Evolutionary conservation across 2,329 filamentous ascomycete genomes (phyloP), one percentile per base, ranked within the genome.

Genomic region (Fusarium proliferatum): DNA sequence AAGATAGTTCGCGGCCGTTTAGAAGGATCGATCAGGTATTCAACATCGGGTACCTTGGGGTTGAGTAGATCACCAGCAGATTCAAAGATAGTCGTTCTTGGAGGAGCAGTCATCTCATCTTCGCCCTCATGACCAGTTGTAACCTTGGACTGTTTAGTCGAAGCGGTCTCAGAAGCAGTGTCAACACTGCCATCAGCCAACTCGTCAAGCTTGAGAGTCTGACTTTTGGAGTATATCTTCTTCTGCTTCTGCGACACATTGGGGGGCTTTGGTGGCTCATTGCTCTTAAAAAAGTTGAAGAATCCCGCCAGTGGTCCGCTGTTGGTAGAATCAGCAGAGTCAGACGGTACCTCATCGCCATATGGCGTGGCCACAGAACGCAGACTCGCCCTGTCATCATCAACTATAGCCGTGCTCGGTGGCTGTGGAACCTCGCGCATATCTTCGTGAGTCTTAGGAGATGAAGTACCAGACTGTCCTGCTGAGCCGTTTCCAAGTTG

Each of bases 41-140:
- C 92, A 6, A 90, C 86, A 0, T 93, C 89, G 21, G 96, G 96
- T 39, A 98, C 84, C 53, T 95, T 96, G 9, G 96, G 96, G 80
- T 96, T 97, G 45, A 99, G 88, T 6, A 99, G 85, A 81, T 99
- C 96, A 16, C 95, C 94, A 1, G 96, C 96, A 9, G 96, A 95
- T 83, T 99, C 96, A 68, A 99, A 97, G 71, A 99, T 93, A 0
- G 94, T 97, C 2, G 96, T 98, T 77, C 90, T 93, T 1, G 96
- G 96, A 8, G 96, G 96, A 12, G 94, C 92, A 59, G 89, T 86
- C 61, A 93, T 81, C 16, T 81, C 84, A 45, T 86, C 82, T 6
- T 79, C 73, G 15, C 85, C 85, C 21, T 89, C 87, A 12, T 86
- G 83, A 6, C 88, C 88, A 3, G 85, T 79, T 1, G 88, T 89